Evolutionary conservation across 2,329 filamentous ascomycete species (phyloP).

Genomic region (Colletotrichum camelliae): DNA sequence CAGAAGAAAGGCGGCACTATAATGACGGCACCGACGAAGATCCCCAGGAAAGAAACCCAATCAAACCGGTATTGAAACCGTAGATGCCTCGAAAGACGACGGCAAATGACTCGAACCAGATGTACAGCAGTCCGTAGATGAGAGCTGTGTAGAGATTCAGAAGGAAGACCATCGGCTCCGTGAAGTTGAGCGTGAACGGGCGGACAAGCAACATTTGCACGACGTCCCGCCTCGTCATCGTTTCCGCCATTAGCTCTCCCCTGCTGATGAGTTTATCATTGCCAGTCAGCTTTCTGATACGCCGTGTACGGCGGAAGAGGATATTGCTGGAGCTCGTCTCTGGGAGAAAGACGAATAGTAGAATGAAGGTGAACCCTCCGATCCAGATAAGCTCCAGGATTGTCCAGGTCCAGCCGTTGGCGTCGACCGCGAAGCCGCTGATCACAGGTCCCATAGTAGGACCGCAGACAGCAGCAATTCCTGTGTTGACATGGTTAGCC

Average conservation of each 20-base stretch:
- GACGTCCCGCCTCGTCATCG: constrained; percentile 23
- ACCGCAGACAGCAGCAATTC: neutral
- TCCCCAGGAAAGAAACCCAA: constrained; percentile 64
- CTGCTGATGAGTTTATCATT: constrained; percentile 1
- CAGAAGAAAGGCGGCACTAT: constrained; percentile 42
- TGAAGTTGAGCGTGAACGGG: constrained; percentile 35
- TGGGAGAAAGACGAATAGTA: constrained; percentile 29
- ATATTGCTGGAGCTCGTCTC: constrained; percentile 29
- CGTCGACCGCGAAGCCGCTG: constrained; percentile 8
- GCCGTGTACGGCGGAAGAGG: constrained; percentile 22
- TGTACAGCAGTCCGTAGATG: constrained; percentile 60
- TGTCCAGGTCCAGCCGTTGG: constrained; percentile 27
- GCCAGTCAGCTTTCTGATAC: constrained; percentile 20
- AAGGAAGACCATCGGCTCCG: constrained; percentile 38
- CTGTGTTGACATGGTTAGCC: neutral
- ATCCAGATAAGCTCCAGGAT: constrained; percentile 29
- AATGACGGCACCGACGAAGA: constrained; percentile 64
- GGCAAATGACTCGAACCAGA: constrained; percentile 65
- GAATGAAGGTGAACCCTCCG: constrained; percentile 17
- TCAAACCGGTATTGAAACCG: constrained; percentile 60
- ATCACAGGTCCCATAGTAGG: constrained; percentile 9
- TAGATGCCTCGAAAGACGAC: constrained; percentile 36
- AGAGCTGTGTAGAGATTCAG: constrained; percentile 45
- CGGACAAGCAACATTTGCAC: constrained; percentile 27
- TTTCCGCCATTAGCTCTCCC: constrained; percentile 13